Evolutionary conservation across 495 filamentous ascomycete genomes (phyloP).

Genomic region (Lophiotrema nucula): DNA sequence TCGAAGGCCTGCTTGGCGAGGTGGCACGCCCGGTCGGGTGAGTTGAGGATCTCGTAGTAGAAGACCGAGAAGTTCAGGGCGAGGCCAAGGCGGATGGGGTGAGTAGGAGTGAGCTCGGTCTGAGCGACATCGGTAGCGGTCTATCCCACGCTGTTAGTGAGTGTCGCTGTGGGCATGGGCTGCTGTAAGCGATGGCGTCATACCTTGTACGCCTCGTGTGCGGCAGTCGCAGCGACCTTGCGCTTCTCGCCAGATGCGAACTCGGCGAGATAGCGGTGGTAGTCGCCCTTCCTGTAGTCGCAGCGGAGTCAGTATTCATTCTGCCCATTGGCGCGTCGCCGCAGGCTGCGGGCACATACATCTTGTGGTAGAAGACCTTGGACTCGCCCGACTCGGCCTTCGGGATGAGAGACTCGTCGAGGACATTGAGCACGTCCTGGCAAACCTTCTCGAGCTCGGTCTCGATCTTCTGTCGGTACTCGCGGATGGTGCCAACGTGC

Average conservation of each 20-base stretch:
- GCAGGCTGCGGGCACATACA: slow-evolving; percentile 59
- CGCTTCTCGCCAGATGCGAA: slow-evolving; percentile 97
- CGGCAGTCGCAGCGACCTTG: slow-evolving; percentile 91
- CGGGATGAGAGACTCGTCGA: slow-evolving; percentile 93
- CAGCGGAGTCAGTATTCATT: slow-evolving; percentile 16
- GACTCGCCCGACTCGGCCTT: slow-evolving; percentile 98
- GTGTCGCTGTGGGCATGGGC: not conserved
- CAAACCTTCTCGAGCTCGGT: slow-evolving; percentile 96
- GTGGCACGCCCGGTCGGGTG: slow-evolving; percentile 97
- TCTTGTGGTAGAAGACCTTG: slow-evolving; percentile 99
- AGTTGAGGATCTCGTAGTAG: slow-evolving; percentile 99
- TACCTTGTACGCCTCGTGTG: slow-evolving; percentile 95
- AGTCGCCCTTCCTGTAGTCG: slow-evolving; percentile 90
- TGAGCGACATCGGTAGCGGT: slow-evolving; percentile 95
- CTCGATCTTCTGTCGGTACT: slow-evolving; percentile 99
- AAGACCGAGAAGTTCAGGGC: slow-evolving; percentile 99
- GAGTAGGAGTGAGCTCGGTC: slow-evolving; percentile 95
- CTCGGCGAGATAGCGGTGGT: slow-evolving; percentile 99
- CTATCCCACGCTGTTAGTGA: slow-evolving; percentile 31
- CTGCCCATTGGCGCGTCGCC: not conserved
- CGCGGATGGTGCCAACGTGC: slow-evolving; percentile 92
- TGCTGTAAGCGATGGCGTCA: slow-evolving; percentile 28
- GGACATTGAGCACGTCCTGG: slow-evolving; percentile 95
- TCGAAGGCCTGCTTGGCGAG: slow-evolving; percentile 99
- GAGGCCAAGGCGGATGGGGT: slow-evolving; percentile 97